A percentile compares a stretch with the other conserved stretches of the same genome.
Evolutionary conservation across 306 rosid species (phyloP).

Genomic region (Purshia tridentata): DNA sequence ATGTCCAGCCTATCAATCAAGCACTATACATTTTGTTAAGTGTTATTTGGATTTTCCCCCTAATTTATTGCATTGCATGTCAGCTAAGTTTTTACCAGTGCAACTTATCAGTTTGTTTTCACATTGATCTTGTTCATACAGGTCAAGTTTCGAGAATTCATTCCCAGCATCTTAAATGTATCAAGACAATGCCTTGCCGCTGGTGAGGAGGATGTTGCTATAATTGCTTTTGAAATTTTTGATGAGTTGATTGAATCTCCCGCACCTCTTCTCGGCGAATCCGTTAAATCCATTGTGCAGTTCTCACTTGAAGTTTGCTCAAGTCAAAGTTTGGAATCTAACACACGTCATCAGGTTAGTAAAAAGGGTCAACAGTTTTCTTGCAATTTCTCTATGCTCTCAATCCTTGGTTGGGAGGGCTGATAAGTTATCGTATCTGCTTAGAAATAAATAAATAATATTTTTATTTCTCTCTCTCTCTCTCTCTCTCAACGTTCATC

Average conservation of each 20-base stretch:
- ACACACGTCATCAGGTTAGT: constrained; percentile 96
- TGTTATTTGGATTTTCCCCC: background rate
- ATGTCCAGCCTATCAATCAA: background rate
- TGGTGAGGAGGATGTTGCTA: constrained; percentile 95
- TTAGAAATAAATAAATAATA: background rate
- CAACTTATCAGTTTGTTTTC: background rate
- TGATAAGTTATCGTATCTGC: background rate
- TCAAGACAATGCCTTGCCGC: constrained; percentile 94
- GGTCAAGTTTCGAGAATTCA: constrained; percentile 93
- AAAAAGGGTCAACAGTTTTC: constrained; percentile 19
- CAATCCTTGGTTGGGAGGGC: background rate
- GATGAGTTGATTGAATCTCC: constrained; percentile 99
- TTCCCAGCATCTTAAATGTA: constrained; percentile 94
- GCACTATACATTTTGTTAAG: background rate
- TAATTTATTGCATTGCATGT: background rate
- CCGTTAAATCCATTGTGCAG: constrained; percentile 92
- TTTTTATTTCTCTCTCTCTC: background rate
- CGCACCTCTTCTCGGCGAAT: constrained; percentile 97
- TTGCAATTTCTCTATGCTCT: background rate
- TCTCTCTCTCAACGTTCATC: background rate
- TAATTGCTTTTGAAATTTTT: constrained; percentile 94
- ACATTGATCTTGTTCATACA: constrained; percentile 24
- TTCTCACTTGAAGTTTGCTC: constrained; percentile 99
- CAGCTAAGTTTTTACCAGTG: background rate
- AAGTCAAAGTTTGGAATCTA: constrained; percentile 81